These are phyloP conservation scores for Phytophthora brassicae DNA, from an alignment of 352 stramenopile genomes.

Conservation along the genomic window DNA sequence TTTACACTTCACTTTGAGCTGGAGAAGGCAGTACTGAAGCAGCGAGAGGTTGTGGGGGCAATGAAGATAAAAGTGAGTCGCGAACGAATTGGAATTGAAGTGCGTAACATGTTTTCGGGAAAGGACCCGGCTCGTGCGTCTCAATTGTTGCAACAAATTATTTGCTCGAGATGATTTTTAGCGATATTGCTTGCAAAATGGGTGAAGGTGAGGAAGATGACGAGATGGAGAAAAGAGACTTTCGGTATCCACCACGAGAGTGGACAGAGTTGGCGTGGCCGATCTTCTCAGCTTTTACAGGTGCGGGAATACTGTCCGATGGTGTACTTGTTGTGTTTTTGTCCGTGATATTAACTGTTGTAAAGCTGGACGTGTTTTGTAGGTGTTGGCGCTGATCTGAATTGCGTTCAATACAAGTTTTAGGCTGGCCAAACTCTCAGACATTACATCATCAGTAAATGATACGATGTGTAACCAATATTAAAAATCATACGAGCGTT, in stretches of 20 bases:
- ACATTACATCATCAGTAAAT: no score
- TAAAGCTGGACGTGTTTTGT: no score
- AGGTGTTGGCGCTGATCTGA: no score
- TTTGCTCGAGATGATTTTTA: conserved; percentile 75
- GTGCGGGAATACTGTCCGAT: no score
- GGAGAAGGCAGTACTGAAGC: conserved; percentile 41
- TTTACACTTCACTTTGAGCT: conserved; percentile 92
- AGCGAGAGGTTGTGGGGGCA: conserved; percentile 61
- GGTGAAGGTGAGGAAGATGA: conserved; percentile 11
- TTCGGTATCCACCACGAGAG: conserved; percentile 27
- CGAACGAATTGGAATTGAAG: conserved; percentile 89
- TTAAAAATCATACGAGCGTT: no score
- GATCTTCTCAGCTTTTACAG: no score
- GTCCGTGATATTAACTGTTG: no score
- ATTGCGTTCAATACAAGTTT: no score
- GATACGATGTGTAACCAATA: no score
- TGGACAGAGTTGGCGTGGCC: conserved; percentile 43
- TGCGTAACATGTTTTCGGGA: conserved; percentile 78
- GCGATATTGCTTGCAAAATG: conserved; percentile 28
- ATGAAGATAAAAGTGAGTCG: conserved; percentile 87
- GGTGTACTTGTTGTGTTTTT: no score
- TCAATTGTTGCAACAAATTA: conserved; percentile 50
- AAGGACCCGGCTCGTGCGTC: conserved; percentile 63
- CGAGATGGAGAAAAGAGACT: conserved; percentile 3
- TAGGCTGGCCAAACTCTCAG: no score